Evolutionary conservation across 768 basidiomycete species (phyloP).

Genomic region (Aureoboletus auriporus): DNA sequence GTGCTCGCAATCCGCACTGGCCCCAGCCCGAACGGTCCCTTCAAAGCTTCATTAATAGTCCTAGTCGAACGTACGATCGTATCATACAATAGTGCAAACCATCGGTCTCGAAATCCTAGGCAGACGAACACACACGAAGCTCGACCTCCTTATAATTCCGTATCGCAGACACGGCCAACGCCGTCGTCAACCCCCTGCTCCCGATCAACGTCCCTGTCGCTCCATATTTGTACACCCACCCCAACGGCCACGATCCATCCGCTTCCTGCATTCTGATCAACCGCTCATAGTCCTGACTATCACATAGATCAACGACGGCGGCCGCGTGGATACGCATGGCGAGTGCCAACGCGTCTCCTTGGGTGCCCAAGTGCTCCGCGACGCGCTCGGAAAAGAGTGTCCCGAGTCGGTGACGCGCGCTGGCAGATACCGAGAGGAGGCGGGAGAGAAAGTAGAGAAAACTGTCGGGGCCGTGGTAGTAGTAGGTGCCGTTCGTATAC

Average conservation of each 20-base stretch:
- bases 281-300: slow-evolving; percentile 15
- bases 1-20: too few species aligned
- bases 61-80: too few species aligned
- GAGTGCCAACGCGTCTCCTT: slow-evolving; percentile 18
- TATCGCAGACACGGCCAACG: slow-evolving; percentile 17
- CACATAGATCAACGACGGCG: slow-evolving; percentile 7
- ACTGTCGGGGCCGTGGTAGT: slow-evolving; percentile 15
- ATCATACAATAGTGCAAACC: too few species aligned
- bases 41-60: too few species aligned
- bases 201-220: slow-evolving; percentile 6
- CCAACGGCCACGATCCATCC: slow-evolving; percentile 21
- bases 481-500: slow-evolving; percentile 16
- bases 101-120: neutral
- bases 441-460: slow-evolving; percentile 23
- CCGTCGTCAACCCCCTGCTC: slow-evolving; percentile 20
- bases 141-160: slow-evolving; percentile 12
- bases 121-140: slow-evolving; percentile 8
- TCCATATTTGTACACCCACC: slow-evolving; percentile 17
- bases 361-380: slow-evolving; percentile 10
- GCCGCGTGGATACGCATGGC: slow-evolving; percentile 17
- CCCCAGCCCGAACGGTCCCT: too few species aligned
- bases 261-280: slow-evolving; percentile 14
- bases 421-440: slow-evolving; percentile 14
- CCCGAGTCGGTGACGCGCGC: slow-evolving; percentile 12
- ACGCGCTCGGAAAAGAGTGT: slow-evolving; percentile 15